Percentiles rank a stretch among this genome's conserved stretches.
Conservation (phyloP, 176 grass and related monocot genomes). For the Panicum miliaceum region DNA sequence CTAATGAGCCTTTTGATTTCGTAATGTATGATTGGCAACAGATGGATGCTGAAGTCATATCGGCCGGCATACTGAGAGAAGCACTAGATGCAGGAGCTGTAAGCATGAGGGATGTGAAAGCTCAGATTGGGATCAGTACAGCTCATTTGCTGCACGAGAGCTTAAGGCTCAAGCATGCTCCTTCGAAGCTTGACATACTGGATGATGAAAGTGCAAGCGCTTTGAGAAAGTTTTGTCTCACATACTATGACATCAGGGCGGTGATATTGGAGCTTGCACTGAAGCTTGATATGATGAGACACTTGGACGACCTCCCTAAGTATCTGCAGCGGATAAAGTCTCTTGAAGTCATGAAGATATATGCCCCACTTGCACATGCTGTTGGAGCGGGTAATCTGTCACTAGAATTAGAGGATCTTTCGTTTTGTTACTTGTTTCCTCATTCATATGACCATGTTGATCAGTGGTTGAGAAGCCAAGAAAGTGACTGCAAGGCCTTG, state of each 20-base stretch:
- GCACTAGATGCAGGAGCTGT: conserved; percentile 72
- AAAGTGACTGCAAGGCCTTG: conserved; percentile 63
- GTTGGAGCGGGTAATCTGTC: conserved; percentile 80
- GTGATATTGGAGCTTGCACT: conserved; percentile 78
- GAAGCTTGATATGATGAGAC: conserved; percentile 83
- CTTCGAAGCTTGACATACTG: conserved; percentile 70
- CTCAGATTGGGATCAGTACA: conserved; percentile 63
- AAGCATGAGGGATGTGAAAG: conserved; percentile 74
- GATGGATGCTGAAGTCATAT: conserved; percentile 99
- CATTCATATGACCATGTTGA: conserved; percentile 77
- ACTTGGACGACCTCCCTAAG: conserved; percentile 75
- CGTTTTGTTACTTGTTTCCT: conserved; percentile 88
- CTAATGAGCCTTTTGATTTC: conserved; percentile 18
- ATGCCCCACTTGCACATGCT: conserved; percentile 92
- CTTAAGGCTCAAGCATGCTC: conserved; percentile 71
- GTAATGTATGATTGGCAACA: conserved; percentile 37
- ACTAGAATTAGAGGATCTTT: conserved; percentile 86
- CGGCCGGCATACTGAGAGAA: conserved; percentile 83
- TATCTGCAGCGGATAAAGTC: conserved; percentile 74
- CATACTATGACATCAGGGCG: conserved; percentile 91
- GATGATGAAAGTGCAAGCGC: conserved; percentile 75
- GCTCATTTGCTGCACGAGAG: conserved; percentile 81
- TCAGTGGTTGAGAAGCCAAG: conserved; percentile 74
- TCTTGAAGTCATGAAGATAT: conserved; percentile 92
- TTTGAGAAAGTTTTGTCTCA: conserved; percentile 81